phyloP scores from a whole-genome alignment of 768 basidiomycete species.

The Polyporus arcularius region DNA sequence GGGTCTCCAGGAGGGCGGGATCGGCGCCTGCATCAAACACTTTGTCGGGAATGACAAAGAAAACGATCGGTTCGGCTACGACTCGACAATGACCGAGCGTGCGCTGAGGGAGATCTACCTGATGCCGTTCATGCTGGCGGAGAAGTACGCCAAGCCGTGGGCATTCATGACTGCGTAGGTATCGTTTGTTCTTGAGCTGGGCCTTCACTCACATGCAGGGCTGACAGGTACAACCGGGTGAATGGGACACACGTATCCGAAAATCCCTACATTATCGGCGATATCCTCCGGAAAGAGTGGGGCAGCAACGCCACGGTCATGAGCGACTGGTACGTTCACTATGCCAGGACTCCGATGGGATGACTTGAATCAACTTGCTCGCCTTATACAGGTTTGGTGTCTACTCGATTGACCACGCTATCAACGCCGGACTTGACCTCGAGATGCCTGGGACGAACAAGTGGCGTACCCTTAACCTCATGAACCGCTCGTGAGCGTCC shows the following conservation, averaged over 20 bases:
- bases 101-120: constrained; percentile 62
- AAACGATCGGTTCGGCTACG: constrained; percentile 67
- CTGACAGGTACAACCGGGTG: constrained; percentile 64
- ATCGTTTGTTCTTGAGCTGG: neutral
- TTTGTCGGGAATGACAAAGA: constrained; percentile 86
- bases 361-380: neutral
- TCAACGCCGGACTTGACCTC: constrained; percentile 80
- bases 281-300: constrained; percentile 75
- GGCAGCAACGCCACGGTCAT: constrained; percentile 72
- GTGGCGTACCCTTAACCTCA: constrained; percentile 70
- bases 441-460: constrained; percentile 81
- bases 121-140: constrained; percentile 61
- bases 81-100: constrained; percentile 49
- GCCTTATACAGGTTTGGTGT: constrained; percentile 58
- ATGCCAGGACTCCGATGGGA: neutral
- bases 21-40: constrained; percentile 80
- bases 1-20: constrained; percentile 74
- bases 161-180: constrained; percentile 63
- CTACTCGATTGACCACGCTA: constrained; percentile 61
- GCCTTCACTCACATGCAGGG: neutral
- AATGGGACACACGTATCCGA: constrained; percentile 77
- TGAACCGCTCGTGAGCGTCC: constrained; percentile 48
- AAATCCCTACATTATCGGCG: constrained; percentile 55
- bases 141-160: constrained; percentile 55
- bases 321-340: constrained; percentile 69